These are phyloP conservation scores for Astrothelium subdiscretum DNA, from an alignment of 495 filamentous ascomycete species.

Conservation along the genomic window DNA sequence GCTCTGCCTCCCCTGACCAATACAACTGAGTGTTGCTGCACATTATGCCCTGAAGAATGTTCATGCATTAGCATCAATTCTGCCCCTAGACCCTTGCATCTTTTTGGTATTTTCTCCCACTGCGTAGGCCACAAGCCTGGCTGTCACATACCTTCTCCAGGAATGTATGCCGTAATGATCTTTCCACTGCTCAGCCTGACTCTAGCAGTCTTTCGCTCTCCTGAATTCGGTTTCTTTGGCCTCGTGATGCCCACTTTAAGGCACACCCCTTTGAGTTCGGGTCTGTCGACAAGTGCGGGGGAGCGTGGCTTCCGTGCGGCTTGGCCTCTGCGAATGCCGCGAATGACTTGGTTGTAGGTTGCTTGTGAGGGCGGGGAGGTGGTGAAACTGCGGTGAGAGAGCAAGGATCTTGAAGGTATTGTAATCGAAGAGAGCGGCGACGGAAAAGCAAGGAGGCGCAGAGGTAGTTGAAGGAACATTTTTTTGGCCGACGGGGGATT, in stretches of 20 bases:
- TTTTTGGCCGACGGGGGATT: not conserved
- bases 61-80: conserved; percentile 1
- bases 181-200: conserved; percentile 79
- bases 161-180: conserved; percentile 82
- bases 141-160: conserved; percentile 60
- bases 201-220: conserved; percentile 82
- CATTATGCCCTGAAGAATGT: conserved; percentile 65
- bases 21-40: conserved; percentile 96
- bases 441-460: not conserved
- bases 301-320: conserved; percentile 71
- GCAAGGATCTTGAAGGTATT: not conserved
- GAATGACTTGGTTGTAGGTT: conserved; percentile 35
- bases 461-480: not conserved
- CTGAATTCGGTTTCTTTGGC: conserved; percentile 98
- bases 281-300: conserved; percentile 65
- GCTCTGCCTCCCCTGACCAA: conserved; percentile 78
- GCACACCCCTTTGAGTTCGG: conserved; percentile 89
- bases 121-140: conserved; percentile 1
- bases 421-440: not conserved
- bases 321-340: conserved; percentile 66
- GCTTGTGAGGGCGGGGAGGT: conserved; percentile 12
- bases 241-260: conserved; percentile 82
- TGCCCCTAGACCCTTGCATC: not conserved
- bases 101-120: too few species aligned
- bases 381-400: conserved; percentile 10